These are phyloP conservation scores for Lactarius tabidus DNA, from an alignment of 768 basidiomycete genomes.

Conservation along the genomic window DNA sequence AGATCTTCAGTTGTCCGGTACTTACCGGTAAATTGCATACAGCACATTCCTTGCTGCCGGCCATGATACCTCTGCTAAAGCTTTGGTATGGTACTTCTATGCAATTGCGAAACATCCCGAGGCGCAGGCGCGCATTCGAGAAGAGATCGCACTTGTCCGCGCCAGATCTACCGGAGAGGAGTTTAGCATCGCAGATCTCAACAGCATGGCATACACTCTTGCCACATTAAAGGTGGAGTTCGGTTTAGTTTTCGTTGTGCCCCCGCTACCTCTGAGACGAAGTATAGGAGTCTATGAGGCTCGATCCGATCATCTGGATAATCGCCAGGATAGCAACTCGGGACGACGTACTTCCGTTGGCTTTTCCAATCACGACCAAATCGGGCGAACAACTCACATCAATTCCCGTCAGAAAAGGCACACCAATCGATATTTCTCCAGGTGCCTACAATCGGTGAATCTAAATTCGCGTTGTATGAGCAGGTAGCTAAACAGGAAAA, in stretches of 20 bases:
- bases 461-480: background rate
- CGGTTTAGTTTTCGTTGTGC: background rate
- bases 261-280: background rate
- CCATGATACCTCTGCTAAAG: background rate
- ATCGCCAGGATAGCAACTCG: background rate
- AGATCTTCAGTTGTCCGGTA: background rate
- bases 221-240: constrained; percentile 8
- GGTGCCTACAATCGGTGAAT: constrained; percentile 9
- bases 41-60: constrained; percentile 4
- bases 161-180: constrained; percentile 1
- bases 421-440: constrained; percentile 1
- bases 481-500: background rate
- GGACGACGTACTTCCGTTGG: constrained; percentile 8
- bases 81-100: background rate
- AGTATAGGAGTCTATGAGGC: background rate
- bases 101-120: constrained; percentile 4
- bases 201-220: background rate
- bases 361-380: constrained; percentile 8
- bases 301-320: background rate
- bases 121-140: constrained; percentile 14
- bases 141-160: constrained; percentile 11
- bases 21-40: background rate
- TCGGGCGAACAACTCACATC: constrained; percentile 11
- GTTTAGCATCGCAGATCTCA: background rate
- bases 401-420: constrained; percentile 12